Conservation (phyloP, 2,329 filamentous ascomycete species). For the Fusarium floridanum region DNA sequence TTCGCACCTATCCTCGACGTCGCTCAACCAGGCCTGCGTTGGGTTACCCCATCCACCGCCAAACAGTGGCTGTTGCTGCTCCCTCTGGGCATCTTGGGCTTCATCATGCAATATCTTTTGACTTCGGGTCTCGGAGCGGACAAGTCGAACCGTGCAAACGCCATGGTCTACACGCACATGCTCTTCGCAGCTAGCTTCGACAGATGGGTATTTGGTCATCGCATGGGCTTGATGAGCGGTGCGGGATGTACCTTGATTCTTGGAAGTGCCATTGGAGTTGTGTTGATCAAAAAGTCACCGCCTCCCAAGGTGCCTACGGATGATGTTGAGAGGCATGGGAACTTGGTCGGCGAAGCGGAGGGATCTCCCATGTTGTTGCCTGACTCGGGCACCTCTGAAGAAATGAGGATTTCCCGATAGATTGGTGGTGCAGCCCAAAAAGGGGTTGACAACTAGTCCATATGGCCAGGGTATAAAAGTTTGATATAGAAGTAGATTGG, state of each 20-base stretch:
- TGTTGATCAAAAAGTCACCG: constrained; percentile 57
- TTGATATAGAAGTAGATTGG: not conserved
- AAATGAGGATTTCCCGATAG: constrained; percentile 33
- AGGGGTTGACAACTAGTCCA: not conserved
- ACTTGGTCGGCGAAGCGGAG: constrained; percentile 51
- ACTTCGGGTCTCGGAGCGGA: constrained; percentile 82
- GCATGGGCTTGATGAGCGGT: constrained; percentile 63
- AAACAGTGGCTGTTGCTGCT: constrained; percentile 76
- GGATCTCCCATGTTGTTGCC: constrained; percentile 57
- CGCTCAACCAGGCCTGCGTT: constrained; percentile 60
- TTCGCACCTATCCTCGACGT: constrained; percentile 61
- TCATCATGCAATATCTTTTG: constrained; percentile 88
- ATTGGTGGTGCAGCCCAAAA: not conserved
- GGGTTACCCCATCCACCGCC: constrained; percentile 56
- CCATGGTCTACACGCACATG: constrained; percentile 71
- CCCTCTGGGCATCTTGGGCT: constrained; percentile 79
- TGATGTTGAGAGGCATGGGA: constrained; percentile 53
- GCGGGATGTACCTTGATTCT: constrained; percentile 66
- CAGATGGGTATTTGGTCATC: constrained; percentile 64
- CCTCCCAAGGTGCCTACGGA: constrained; percentile 42
- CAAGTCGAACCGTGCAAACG: constrained; percentile 70
- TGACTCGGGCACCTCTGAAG: constrained; percentile 45
- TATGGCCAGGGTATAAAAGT: not conserved
- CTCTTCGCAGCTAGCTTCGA: constrained; percentile 68
- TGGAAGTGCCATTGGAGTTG: constrained; percentile 65